phyloP scores from a whole-genome alignment of 2,329 filamentous ascomycete species.

The Phaeosphaeriaceae sp. region DNA sequence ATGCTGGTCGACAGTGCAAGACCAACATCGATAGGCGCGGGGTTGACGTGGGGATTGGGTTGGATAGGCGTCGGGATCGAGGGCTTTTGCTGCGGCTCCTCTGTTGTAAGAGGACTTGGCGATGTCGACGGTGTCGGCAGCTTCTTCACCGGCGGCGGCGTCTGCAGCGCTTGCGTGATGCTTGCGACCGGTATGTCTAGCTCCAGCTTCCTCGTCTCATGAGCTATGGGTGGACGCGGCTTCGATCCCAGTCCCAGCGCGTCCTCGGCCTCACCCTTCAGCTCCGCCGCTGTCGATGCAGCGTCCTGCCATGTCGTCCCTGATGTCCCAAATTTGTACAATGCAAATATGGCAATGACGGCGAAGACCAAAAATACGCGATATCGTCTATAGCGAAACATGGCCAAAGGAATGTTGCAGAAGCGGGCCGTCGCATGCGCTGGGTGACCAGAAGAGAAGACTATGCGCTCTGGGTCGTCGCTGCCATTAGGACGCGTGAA shows the following conservation, averaged over 20 bases:
- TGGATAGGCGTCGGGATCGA: conserved; percentile 21
- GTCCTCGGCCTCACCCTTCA: conserved; percentile 24
- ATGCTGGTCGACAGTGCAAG: conserved; percentile 23
- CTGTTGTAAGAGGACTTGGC: conserved; percentile 15
- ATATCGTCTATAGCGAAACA: conserved; percentile 68
- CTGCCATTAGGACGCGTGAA: conserved; percentile 26
- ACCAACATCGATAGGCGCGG: conserved; percentile 29
- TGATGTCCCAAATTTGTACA: conserved; percentile 61
- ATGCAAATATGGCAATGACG: conserved; percentile 60
- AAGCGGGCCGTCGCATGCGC: conserved; percentile 13
- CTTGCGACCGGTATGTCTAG: conserved; percentile 41
- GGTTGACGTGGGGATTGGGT: conserved; percentile 19
- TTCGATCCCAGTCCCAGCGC: conserved; percentile 24
- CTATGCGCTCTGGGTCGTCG: conserved; percentile 13
- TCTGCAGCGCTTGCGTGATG: conserved; percentile 27
- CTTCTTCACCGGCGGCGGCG: conserved; percentile 38
- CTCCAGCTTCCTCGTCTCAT: conserved; percentile 42
- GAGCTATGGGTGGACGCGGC: conserved; percentile 33
- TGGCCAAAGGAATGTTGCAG: conserved; percentile 34
- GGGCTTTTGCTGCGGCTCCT: conserved; percentile 19
- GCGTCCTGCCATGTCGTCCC: conserved; percentile 48
- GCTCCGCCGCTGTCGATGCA: conserved; percentile 28
- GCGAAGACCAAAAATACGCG: conserved; percentile 66
- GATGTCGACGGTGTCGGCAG: conserved; percentile 14
- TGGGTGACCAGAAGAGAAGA: conserved; percentile 6